phyloP scores from a whole-genome alignment of 2,329 filamentous ascomycete genomes.

The Diaporthe sp. region DNA sequence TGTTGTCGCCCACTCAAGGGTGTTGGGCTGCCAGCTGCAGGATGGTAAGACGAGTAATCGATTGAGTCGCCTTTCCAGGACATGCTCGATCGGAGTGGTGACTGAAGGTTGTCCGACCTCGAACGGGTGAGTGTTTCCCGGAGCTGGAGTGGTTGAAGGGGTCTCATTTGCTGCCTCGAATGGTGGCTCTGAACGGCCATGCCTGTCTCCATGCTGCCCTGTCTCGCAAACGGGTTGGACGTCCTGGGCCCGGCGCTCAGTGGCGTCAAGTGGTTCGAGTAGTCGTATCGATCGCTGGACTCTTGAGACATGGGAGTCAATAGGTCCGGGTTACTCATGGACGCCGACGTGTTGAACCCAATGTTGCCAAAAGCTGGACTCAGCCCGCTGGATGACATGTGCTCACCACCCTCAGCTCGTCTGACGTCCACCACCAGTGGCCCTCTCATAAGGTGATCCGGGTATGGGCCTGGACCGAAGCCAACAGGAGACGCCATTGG shows the following conservation, averaged over 20 bases:
- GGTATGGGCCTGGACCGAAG: slow-evolving; percentile 60
- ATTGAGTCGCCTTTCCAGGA: slow-evolving; percentile 71
- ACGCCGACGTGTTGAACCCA: slow-evolving; percentile 67
- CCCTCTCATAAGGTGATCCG: slow-evolving; percentile 70
- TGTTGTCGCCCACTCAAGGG: slow-evolving; percentile 58
- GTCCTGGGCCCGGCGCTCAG: slow-evolving; percentile 59
- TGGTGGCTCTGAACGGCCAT: slow-evolving; percentile 58
- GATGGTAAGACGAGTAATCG: slow-evolving; percentile 65
- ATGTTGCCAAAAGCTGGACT: slow-evolving; percentile 76
- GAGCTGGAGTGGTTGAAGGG: slow-evolving; percentile 68
- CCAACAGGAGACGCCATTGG: slow-evolving; percentile 61
- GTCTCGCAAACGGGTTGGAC: slow-evolving; percentile 63
- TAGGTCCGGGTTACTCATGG: slow-evolving; percentile 63
- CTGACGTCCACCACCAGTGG: slow-evolving; percentile 77
- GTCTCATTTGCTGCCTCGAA: slow-evolving; percentile 57
- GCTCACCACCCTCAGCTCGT: slow-evolving; percentile 71
- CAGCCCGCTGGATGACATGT: slow-evolving; percentile 74
- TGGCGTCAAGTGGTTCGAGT: slow-evolving; percentile 59
- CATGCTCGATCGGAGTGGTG: slow-evolving; percentile 68
- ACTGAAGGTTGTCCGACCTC: slow-evolving; percentile 68
- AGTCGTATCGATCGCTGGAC: slow-evolving; percentile 65
- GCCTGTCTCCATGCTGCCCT: slow-evolving; percentile 56
- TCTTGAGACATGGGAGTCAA: slow-evolving; percentile 67
- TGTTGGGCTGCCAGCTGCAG: slow-evolving; percentile 53
- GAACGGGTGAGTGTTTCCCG: slow-evolving; percentile 67